These are phyloP conservation scores for Davidsoniella neocaledoniae DNA, from an alignment of 2,329 filamentous ascomycete genomes.

Conservation along the genomic window DNA sequence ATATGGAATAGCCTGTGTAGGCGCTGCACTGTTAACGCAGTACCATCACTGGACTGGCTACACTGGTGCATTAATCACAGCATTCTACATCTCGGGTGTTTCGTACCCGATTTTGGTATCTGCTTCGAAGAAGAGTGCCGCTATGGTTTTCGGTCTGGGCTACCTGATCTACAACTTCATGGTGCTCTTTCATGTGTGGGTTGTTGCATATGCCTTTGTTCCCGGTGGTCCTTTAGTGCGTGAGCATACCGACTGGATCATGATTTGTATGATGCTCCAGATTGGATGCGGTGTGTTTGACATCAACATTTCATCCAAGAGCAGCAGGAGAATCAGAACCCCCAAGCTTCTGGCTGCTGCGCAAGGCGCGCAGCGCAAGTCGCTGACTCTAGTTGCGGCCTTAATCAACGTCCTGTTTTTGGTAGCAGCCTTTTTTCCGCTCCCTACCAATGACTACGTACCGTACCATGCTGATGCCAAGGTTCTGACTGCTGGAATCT, in stretches of 20 bases:
- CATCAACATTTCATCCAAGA: conserved; percentile 26
- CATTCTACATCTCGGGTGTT: conserved; percentile 68
- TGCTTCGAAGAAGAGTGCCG: conserved; percentile 61
- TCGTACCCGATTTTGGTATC: conserved; percentile 59
- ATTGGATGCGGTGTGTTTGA: conserved; percentile 78
- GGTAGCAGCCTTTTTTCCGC: conserved; percentile 69
- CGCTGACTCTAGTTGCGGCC: conserved; percentile 42
- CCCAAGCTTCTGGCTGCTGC: conserved; percentile 10
- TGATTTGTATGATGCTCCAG: conserved; percentile 68
- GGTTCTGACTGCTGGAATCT: conserved; percentile 84
- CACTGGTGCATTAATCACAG: conserved; percentile 60
- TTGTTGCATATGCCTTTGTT: conserved; percentile 95
- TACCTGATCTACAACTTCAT: conserved; percentile 88
- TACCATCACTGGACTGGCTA: conserved; percentile 78
- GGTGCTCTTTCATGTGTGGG: conserved; percentile 96
- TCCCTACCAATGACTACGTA: conserved; percentile 80
- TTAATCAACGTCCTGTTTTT: conserved; percentile 66
- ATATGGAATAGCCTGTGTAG: conserved; percentile 61
- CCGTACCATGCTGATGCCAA: conserved; percentile 82
- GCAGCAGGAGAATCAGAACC: conserved; percentile 20
- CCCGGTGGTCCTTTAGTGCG: conserved; percentile 83
- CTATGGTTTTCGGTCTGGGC: conserved; percentile 67
- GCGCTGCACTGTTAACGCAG: conserved; percentile 61
- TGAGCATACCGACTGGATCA: conserved; percentile 91
- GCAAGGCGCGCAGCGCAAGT: conserved; percentile 30